Base-by-base conservation (phyloP, 306 rosid species). In the Cucurbita maxima region DNA sequence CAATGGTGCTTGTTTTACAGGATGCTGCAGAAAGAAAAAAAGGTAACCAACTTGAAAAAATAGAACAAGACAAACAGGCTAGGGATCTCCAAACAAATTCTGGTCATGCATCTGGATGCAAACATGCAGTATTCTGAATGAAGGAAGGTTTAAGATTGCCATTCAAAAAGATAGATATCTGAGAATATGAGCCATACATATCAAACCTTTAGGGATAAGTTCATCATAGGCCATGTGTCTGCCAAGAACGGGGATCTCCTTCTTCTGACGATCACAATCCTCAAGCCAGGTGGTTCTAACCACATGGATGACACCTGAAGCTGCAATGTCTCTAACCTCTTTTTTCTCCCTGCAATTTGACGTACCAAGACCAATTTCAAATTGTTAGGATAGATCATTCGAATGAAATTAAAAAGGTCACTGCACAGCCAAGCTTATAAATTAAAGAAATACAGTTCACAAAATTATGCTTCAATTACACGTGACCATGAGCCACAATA, bases 211-310 rank as follows among this genome's bases (percentile, higher is more conserved):
- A 8, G 96, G 94, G 55, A 74, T 78, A 81, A 93, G 84, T 53
- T 85, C 79, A 84, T 93, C 96, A 75, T 34, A 59, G n/a, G 97
- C 97, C 76, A 83, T 76, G 78, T 93, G 96, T 76, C 85, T 86
- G 76, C 70, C 79, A 58, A 80, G 85, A 81, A 90, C 88, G 66
- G 87, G 86, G 71, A 88, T 82, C 85, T 88, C 88, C 81, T 87
- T 90, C 87, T 85, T 93, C 75, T 76, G 75, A 71, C 73, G 83
- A 75, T 88, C 88, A 79, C 98, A 93, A 74, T 93, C 97, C 82
- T 90, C 95, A 77, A 93, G 96, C 98, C 98, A 93, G 57, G 82
- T 47, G 47, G 88, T 75, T 81, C 79, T 90, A 67, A 93, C 98
- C 75, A 88, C 96, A 75, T 81, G 79, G 75, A 87, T 77, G 66